Base-by-base conservation (phyloP, 2,329 filamentous ascomycete species). In the Emydomyces testavorans region DNA sequence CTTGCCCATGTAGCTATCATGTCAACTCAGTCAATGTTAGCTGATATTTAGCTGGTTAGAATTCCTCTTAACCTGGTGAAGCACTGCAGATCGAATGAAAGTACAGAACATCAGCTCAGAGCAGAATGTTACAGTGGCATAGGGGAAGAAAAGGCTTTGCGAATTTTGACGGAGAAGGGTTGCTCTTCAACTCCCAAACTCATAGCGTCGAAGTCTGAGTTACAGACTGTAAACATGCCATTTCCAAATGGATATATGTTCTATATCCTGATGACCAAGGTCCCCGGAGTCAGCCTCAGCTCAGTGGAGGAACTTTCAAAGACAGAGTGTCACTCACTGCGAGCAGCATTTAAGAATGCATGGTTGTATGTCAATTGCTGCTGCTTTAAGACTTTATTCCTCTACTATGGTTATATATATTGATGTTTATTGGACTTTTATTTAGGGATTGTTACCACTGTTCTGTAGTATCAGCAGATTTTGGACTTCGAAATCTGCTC, bases 251-350 rank as follows among this genome's bases (percentile, higher is more conserved):
- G 46, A 6, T 43, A 26, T 38, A 3, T 43, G 13, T 24, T 43
- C 15, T 43, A 16, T 43, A 34, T 49, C 21, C 18, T 49, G 29
- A 49, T 49, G 46, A 43, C 38, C 10, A 49, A 43, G 39, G n/a
- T 49, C 28, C 29, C 46, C 1, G 46, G 46, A 11, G 15, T 6
- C 20, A 15, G 18, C 8, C 6, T 43, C 20, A 2, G 13, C 3
- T 10, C 16, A 26, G 29, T 34, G 4, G 23, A 23, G 18, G 10
- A 10, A 2, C 28, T 49, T 1, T 20, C 39, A 10, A 7, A 7
- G 18, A 8, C 3, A 6, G 40, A 32, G 3, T 16, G 13, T 1
- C n/a, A 29, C 2, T 7, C 3, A 10, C 3, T 40, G 18, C 15
- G 24, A 20, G 7, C n/a, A 39, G 23, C 34, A 16, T 31, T 47